Percentiles rank a stretch among this genome's conserved stretches.
Conservation (phyloP, 352 stramenopile species). For the Blastocystis sp. region DNA sequence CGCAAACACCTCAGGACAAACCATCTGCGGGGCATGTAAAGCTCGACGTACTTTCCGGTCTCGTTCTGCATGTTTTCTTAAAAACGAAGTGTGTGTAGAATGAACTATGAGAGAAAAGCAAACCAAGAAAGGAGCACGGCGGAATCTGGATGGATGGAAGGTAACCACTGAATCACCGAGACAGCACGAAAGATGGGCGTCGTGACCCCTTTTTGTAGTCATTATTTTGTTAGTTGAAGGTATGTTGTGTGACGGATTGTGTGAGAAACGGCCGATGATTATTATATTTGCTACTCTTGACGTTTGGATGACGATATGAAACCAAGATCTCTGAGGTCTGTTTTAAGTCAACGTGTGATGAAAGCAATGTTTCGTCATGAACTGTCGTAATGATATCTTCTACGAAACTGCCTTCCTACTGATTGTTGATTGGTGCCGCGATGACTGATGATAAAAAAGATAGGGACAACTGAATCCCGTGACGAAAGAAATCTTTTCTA, state of each 20-base stretch:
- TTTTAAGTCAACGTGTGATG: not conserved
- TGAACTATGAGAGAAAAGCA: not conserved
- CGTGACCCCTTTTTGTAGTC: no score
- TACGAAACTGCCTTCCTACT: conserved; percentile 55
- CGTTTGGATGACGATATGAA: conserved; percentile 18
- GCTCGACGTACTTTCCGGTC: conserved; percentile 41
- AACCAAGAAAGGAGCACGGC: conserved; percentile 2
- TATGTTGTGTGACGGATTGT: no score
- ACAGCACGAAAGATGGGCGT: conserved; percentile 11
- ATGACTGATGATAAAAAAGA: conserved; percentile 47
- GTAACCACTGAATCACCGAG: not conserved
- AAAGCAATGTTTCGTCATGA: conserved; percentile 53
- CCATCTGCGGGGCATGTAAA: conserved; percentile 55
- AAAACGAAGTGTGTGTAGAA: conserved; percentile 28
- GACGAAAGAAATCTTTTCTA: conserved; percentile 50
- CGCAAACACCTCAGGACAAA: not conserved
- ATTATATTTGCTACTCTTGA: conserved; percentile 57
- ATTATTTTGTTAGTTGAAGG: no score
- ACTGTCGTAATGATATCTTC: not conserved
- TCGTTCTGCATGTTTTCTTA: conserved; percentile 46
- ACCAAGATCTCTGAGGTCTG: conserved; percentile 57
- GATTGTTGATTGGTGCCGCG: not conserved
- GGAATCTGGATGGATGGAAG: not conserved
- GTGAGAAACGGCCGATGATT: conserved; percentile 49
- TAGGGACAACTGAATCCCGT: conserved; percentile 56